A percentile compares a stretch with the other conserved stretches of the same genome.
Conservation (phyloP, 805 yeast species). For the Candida pseudofarinosa region DNA sequence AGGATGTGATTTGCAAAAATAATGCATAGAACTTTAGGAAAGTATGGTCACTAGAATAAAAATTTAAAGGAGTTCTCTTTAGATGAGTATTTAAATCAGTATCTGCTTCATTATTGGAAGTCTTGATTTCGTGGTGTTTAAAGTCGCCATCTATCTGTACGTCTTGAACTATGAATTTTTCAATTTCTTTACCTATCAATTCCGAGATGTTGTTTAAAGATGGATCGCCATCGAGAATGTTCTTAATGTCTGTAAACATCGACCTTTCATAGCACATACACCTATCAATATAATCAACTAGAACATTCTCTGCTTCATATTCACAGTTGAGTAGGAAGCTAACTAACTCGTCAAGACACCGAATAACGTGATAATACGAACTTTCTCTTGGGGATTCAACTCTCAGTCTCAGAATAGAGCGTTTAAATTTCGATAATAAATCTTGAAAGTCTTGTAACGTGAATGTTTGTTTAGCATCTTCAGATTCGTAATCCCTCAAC, state of each 20-base stretch:
- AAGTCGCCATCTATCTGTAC: constrained; percentile 6
- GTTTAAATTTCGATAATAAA: not conserved
- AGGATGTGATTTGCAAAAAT: constrained; percentile 19
- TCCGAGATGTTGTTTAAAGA: constrained; percentile 16
- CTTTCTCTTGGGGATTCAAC: no score
- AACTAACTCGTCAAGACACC: constrained; percentile 4
- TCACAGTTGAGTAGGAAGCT: constrained; percentile 14
- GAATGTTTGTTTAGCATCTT: not conserved
- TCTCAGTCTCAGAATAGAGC: no score
- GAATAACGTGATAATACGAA: no score
- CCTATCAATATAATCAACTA: constrained; percentile 13
- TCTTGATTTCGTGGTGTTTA: constrained; percentile 12
- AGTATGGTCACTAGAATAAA: constrained; percentile 13
- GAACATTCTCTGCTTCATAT: constrained; percentile 12
- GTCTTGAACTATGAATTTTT: constrained; percentile 4
- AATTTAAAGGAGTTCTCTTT: constrained; percentile 10
- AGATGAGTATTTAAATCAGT: not conserved
- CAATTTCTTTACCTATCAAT: constrained; percentile 10
- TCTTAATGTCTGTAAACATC: constrained; percentile 13
- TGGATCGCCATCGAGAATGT: constrained; percentile 12
- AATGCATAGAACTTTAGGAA: constrained; percentile 18
- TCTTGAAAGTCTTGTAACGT: not conserved
- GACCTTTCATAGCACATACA: constrained; percentile 17
- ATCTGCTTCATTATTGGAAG: constrained; percentile 10
- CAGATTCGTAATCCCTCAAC: not conserved